These are phyloP conservation scores for Aspergillus asperescens DNA, from an alignment of 495 filamentous ascomycete genomes.

Conservation along the genomic window DNA sequence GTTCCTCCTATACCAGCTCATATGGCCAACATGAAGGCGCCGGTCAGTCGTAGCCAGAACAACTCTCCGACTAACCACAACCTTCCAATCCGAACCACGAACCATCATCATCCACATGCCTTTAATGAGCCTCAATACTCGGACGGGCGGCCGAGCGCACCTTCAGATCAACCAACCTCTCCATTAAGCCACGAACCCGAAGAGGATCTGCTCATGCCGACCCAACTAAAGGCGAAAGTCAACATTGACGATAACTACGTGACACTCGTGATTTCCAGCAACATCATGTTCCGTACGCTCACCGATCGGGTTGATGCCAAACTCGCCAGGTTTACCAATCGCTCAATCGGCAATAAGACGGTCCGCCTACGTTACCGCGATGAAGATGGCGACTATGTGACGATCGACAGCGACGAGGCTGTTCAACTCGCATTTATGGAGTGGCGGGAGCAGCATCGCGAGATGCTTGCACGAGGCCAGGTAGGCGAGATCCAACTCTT, in stretches of 20 bases:
- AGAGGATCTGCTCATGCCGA: conserved; percentile 42
- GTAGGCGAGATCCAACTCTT: conserved; percentile 84
- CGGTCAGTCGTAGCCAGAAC: conserved; percentile 62
- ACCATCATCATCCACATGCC: conserved; percentile 20
- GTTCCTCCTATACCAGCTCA: conserved; percentile 58
- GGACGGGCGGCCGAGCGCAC: conserved; percentile 24
- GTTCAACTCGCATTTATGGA: conserved; percentile 91
- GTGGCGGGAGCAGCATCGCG: conserved; percentile 72
- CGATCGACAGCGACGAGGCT: conserved; percentile 89
- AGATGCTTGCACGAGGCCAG: conserved; percentile 55
- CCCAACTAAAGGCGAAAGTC: conserved; percentile 89
- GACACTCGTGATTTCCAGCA: conserved; percentile 86
- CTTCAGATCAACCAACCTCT: conserved; percentile 37
- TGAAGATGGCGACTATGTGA: conserved; percentile 88
- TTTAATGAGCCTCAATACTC: conserved; percentile 41
- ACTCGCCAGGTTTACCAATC: conserved; percentile 72
- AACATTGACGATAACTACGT: conserved; percentile 78
- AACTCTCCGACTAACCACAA: conserved; percentile 54
- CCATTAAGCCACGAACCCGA: conserved; percentile 34
- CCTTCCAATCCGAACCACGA: conserved; percentile 40
- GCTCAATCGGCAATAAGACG: conserved; percentile 69
- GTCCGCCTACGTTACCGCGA: conserved; percentile 85
- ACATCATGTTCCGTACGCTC: conserved; percentile 86
- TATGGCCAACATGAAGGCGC: conserved; percentile 52
- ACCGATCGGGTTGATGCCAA: conserved; percentile 97